Conservation (phyloP, 305 asterid species). For the Fraxinus nigra region DNA sequence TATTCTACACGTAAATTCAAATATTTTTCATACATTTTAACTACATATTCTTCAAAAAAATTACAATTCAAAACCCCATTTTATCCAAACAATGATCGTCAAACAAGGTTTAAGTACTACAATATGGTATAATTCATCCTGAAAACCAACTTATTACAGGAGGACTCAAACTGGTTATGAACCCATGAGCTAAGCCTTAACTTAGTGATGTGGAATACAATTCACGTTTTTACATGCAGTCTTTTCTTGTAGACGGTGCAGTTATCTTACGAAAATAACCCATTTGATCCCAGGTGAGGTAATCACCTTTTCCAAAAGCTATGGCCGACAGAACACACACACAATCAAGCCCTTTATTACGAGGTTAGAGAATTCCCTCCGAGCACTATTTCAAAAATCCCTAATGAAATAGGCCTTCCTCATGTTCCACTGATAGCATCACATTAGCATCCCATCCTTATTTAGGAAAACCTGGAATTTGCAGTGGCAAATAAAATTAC, state of each 20-base stretch:
- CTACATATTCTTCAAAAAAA: too few relatives aligned
- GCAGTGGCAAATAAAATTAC: background rate
- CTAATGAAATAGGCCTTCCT: background rate
- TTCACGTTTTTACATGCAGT: background rate
- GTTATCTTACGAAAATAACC: background rate
- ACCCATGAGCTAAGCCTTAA: background rate
- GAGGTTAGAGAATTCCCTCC: background rate
- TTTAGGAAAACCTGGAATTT: background rate
- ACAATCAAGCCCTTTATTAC: background rate
- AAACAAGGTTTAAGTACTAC: background rate
- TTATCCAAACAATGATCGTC: background rate
- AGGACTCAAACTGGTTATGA: background rate
- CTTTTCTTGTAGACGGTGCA: background rate
- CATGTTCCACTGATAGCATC: background rate
- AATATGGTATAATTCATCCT: background rate
- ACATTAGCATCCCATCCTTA: background rate
- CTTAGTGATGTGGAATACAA: background rate
- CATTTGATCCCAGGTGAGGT: background rate
- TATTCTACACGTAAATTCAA: background rate
- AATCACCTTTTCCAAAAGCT: background rate
- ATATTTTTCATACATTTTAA: too few relatives aligned
- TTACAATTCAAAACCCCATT: too few relatives aligned
- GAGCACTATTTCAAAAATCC: background rate
- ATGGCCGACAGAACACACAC: background rate
- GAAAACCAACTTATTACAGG: background rate